Conservation (phyloP, 371 early-diverging fungal genomes). For the Actinomortierella ambigua region DNA sequence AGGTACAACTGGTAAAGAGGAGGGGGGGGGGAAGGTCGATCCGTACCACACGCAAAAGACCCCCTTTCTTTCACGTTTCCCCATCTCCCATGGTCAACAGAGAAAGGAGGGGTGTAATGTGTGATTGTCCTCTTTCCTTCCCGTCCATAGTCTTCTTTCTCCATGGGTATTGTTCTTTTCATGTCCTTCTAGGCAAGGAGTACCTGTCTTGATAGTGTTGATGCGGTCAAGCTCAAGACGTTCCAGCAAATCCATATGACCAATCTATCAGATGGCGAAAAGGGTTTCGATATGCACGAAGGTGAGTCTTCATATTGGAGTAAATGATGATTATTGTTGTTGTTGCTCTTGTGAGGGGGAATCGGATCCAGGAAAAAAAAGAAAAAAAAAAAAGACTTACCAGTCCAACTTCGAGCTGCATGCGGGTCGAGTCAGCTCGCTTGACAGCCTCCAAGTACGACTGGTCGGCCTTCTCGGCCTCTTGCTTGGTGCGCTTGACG, state of each 20-base stretch:
- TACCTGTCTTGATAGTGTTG: conserved; percentile 54
- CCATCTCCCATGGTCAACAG: too few relatives aligned
- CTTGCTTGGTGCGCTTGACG: conserved; percentile 61
- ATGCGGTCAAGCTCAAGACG: conserved; percentile 62
- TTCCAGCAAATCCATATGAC: conserved; percentile 66
- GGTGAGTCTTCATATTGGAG: background rate
- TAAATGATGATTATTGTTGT: background rate
- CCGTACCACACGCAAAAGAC: too few relatives aligned
- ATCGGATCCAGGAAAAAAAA: too few relatives aligned
- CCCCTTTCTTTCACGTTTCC: too few relatives aligned
- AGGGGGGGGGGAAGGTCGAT: background rate
- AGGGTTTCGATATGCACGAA: background rate
- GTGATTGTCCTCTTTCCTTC: background rate
- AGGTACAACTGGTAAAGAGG: too few relatives aligned
- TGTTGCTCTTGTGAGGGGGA: too few relatives aligned
- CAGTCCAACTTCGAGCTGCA: conserved; percentile 71
- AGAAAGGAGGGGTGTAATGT: background rate
- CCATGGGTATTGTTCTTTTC: too few relatives aligned
- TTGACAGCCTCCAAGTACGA: conserved; percentile 65
- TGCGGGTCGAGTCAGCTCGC: conserved; percentile 68
- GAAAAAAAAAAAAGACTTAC: conserved; percentile 53
- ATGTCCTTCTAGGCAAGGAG: too few relatives aligned
- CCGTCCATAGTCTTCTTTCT: too few relatives aligned
- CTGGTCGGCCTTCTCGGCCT: conserved; percentile 70
- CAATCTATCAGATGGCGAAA: conserved; percentile 47